A percentile compares a stretch with the other conserved stretches of the same genome.
Evolutionary conservation across 345 rosid genomes (phyloP).

Genomic region (Nasturtium officinale): DNA sequence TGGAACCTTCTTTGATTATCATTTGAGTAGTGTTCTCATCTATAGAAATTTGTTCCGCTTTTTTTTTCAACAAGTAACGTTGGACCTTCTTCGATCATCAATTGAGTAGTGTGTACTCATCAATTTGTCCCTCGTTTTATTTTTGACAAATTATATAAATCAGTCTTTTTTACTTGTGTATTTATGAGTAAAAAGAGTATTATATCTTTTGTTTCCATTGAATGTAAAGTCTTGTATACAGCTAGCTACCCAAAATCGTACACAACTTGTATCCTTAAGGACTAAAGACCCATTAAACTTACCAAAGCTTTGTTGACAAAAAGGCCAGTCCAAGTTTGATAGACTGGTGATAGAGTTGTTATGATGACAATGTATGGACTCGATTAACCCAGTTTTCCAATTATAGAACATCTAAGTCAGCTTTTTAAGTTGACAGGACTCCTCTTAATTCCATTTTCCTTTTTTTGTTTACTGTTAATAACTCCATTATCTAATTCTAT

Average conservation of each 20-base stretch:
- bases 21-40: too few species aligned
- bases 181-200: background rate
- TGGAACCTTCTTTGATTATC: background rate
- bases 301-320: slow-evolving; percentile 5
- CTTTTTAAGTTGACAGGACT: background rate
- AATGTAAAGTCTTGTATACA: background rate
- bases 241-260: background rate
- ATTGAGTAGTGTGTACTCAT: too few species aligned
- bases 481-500: background rate
- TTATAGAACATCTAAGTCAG: background rate
- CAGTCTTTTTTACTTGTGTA: background rate
- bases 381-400: slow-evolving; percentile 6
- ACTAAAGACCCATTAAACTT: slow-evolving; percentile 5
- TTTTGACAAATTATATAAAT: background rate
- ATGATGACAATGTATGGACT: slow-evolving; percentile 21
- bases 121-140: too few species aligned
- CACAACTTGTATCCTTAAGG: background rate
- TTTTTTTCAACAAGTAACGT: too few species aligned
- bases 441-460: background rate
- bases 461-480: background rate
- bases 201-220: background rate
- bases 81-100: too few species aligned
- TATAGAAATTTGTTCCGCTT: too few species aligned
- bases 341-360: slow-evolving; percentile 12
- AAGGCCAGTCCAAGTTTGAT: background rate